Conservation (phyloP, 2,329 filamentous ascomycete species). For the Harringtonia aguacate region DNA sequence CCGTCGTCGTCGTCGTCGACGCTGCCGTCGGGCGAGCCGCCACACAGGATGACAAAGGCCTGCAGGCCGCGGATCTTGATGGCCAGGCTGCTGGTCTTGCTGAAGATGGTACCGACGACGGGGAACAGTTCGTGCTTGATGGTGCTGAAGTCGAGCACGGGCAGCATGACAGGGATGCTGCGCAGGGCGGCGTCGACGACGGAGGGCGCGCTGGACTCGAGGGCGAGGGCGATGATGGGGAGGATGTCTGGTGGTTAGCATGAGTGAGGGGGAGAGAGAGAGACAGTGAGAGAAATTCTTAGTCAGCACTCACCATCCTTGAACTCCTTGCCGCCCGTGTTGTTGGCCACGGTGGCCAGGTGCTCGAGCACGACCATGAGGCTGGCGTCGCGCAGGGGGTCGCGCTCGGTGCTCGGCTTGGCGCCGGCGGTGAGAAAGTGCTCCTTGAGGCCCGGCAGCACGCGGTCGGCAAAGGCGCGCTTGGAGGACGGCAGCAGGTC, state of each 20-base stretch:
- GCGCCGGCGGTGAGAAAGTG: conserved; percentile 56
- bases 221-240: conserved; percentile 70
- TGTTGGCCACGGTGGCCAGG: conserved; percentile 62
- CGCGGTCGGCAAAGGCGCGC: conserved; percentile 71
- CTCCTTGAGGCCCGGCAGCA: conserved; percentile 75
- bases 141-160: conserved; percentile 87
- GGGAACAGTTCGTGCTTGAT: conserved; percentile 97
- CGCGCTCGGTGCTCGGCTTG: conserved; percentile 45
- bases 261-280: not conserved
- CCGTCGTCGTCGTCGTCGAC: conserved; percentile 51
- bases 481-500: conserved; percentile 66
- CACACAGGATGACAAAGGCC: conserved; percentile 82
- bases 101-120: conserved; percentile 81
- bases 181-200: conserved; percentile 78
- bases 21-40: conserved; percentile 51
- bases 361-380: conserved; percentile 87
- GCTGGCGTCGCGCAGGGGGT: conserved; percentile 75
- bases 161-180: conserved; percentile 68
- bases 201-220: conserved; percentile 82
- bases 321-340: conserved; percentile 84
- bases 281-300: not conserved
- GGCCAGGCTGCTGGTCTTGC: conserved; percentile 80
- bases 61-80: conserved; percentile 92
- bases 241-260: conserved; percentile 55
- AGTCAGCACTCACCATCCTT: conserved; percentile 71